phyloP scores from a whole-genome alignment of 495 filamentous ascomycete species.

The Xylaria flabelliformis region DNA sequence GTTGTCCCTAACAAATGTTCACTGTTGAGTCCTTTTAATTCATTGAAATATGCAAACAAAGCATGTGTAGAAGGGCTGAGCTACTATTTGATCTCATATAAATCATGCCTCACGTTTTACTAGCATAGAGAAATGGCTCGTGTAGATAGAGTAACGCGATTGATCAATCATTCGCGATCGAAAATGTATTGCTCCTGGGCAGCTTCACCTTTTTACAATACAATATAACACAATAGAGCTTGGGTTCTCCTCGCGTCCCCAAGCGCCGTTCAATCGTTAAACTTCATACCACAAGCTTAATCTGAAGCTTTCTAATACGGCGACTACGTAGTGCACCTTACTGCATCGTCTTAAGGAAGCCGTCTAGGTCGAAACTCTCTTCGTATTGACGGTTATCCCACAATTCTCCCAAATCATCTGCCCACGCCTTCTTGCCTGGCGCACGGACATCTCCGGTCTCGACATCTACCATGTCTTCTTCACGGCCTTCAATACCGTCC shows the following conservation, averaged over 20 bases:
- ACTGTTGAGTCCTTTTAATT: not conserved
- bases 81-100: not conserved
- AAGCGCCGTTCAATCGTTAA: not conserved
- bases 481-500: conserved; percentile 64
- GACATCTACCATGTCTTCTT: conserved; percentile 93
- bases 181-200: conserved; percentile 9
- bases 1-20: not conserved
- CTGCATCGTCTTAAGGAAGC: conserved; percentile 90
- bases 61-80: not conserved
- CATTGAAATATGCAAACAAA: not conserved
- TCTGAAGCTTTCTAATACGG: not conserved
- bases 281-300: not conserved
- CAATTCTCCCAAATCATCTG: conserved; percentile 92
- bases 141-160: not conserved
- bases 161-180: not conserved
- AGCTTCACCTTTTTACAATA: not conserved
- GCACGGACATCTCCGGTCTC: conserved; percentile 90
- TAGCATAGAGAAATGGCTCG: not conserved
- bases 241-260: not conserved
- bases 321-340: conserved; percentile 25
- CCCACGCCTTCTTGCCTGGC: conserved; percentile 93
- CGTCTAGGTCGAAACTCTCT: conserved; percentile 93
- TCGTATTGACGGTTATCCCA: conserved; percentile 98
- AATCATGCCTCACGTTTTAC: not conserved
- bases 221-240: conserved; percentile 17